Evolutionary conservation across 495 filamentous ascomycete species (phyloP).

Genomic region (Neurospora intermedia): DNA sequence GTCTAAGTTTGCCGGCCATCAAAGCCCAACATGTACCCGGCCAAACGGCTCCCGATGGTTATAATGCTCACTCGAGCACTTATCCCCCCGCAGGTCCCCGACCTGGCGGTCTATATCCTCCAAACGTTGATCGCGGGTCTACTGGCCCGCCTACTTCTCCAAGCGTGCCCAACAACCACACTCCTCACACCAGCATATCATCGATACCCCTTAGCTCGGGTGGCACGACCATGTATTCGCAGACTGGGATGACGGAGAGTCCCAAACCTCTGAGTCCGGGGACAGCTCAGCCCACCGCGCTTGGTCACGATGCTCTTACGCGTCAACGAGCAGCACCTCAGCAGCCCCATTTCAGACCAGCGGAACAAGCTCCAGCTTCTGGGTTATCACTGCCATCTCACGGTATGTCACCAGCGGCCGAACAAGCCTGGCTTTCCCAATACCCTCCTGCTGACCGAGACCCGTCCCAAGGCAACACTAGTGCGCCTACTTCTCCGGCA

Average conservation of each 20-base stretch:
- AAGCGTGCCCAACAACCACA: conserved; percentile 31
- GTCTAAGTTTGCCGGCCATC: conserved; percentile 59
- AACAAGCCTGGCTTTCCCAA: conserved; percentile 27
- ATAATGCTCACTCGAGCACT: conserved; percentile 46
- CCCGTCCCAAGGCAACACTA: conserved; percentile 32
- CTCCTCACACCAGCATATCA: conserved; percentile 36
- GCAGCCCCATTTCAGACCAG: conserved; percentile 47
- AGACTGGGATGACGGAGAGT: conserved; percentile 69
- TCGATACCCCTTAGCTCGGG: conserved; percentile 37
- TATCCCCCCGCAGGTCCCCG: conserved; percentile 60
- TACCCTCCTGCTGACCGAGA: conserved; percentile 40
- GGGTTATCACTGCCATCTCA: conserved; percentile 30
- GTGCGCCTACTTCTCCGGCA: conserved; percentile 11
- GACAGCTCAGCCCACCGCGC: conserved; percentile 48
- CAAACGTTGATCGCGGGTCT: conserved; percentile 39
- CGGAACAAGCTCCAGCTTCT: conserved; percentile 14
- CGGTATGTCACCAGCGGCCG: conserved; percentile 22
- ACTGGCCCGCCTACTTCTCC: conserved; percentile 45
- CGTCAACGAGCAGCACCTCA: conserved; percentile 56
- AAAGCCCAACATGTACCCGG: conserved; percentile 56
- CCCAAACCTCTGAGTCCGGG: conserved; percentile 78
- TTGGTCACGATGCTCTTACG: conserved; percentile 44
- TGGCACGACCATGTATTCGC: conserved; percentile 53
- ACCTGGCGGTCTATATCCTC: conserved; percentile 51
- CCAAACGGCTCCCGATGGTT: conserved; percentile 32